A percentile compares a stretch with the other conserved stretches of the same genome.
These are phyloP conservation scores for Alnus glutinosa DNA, from an alignment of 306 rosid genomes.

Conservation along the genomic window DNA sequence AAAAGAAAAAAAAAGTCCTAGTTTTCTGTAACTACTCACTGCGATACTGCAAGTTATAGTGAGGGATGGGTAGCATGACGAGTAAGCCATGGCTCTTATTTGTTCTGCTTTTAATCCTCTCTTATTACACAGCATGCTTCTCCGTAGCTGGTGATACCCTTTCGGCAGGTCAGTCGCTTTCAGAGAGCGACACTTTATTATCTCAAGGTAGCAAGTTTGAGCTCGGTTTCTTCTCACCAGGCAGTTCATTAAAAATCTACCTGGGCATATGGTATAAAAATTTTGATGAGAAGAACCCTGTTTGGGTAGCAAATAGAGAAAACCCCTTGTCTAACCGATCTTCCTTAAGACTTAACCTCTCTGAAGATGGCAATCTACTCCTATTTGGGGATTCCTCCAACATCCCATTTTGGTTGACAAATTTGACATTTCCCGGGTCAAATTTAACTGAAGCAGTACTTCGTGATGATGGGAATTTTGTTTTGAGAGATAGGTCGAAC, in stretches of 20 bases:
- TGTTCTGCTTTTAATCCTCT: neutral
- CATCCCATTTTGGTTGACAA: neutral
- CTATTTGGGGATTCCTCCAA: neutral
- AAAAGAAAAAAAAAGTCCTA: too few species aligned
- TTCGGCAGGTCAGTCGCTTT: neutral
- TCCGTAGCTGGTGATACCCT: neutral
- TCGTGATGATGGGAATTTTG: neutral
- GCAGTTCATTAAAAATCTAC: neutral
- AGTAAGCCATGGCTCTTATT: neutral
- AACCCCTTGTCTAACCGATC: neutral
- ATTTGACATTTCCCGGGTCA: neutral
- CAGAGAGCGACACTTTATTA: too few species aligned
- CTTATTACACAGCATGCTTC: neutral
- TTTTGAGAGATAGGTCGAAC: neutral
- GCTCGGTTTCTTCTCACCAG: neutral
- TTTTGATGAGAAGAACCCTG: neutral
- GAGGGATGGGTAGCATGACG: neutral
- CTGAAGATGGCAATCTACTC: neutral
- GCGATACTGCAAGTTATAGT: neutral
- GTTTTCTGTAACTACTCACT: neutral
- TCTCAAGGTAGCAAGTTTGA: neutral
- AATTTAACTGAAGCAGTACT: neutral
- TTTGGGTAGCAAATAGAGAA: neutral
- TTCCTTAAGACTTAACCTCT: neutral
- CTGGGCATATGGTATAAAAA: neutral